Evolutionary conservation across 106 monocot species (phyloP).

Genomic region (Dendrobium huoshanense): DNA sequence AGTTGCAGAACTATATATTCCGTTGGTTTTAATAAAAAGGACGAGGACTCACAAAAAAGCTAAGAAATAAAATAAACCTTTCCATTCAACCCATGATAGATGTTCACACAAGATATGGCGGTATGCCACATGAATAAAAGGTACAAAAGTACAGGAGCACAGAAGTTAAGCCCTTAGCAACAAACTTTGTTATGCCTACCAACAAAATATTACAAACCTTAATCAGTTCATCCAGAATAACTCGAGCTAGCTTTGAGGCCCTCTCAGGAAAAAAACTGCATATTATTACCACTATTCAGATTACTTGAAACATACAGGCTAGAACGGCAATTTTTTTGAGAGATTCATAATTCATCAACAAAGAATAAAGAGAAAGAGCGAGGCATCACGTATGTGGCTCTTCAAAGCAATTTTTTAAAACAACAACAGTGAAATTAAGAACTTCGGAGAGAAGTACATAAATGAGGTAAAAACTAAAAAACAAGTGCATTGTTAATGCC

Average conservation of each 20-base stretch:
- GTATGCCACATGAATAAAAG: neutral
- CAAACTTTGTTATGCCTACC: neutral
- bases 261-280: conserved; percentile 79
- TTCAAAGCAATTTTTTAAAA: neutral
- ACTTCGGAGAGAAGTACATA: neutral
- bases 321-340: neutral
- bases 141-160: neutral
- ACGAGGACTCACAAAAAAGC: neutral
- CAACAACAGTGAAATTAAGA: neutral
- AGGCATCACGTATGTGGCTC: neutral
- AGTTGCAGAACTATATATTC: neutral
- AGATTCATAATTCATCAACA: neutral
- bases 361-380: neutral
- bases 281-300: neutral
- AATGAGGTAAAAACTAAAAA: neutral
- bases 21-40: neutral
- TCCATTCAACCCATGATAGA: neutral
- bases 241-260: conserved; percentile 48
- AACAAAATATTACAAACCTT: conserved; percentile 39
- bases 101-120: neutral
- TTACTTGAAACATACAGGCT: neutral
- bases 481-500: neutral
- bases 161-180: neutral
- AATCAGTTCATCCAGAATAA: conserved; percentile 62
- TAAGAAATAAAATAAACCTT: neutral